phyloP scores from a whole-genome alignment of 148 eudicot genomes.

The Dysphania ambrosioides region DNA sequence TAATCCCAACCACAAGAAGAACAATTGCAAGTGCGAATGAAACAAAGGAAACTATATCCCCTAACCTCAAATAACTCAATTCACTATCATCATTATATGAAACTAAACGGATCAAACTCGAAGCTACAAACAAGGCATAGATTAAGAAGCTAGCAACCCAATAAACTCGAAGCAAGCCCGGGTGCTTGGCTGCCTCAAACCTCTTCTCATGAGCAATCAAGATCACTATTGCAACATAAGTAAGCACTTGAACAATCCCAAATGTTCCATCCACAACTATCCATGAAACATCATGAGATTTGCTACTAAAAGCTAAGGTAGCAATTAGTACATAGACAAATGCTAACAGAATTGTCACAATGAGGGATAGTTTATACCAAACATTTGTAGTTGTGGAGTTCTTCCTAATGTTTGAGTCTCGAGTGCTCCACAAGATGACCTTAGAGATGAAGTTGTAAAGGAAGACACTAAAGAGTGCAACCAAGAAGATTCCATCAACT shows the following conservation, averaged over 20 bases:
- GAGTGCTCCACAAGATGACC: constrained; percentile 25
- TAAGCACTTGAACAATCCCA: constrained; percentile 60
- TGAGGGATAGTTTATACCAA: constrained; percentile 56
- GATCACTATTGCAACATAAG: constrained; percentile 45
- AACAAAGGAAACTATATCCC: constrained; percentile 48
- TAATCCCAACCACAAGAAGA: constrained; percentile 46
- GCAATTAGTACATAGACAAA: constrained; percentile 36
- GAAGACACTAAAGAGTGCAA: constrained; percentile 40
- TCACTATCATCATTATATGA: constrained; percentile 27
- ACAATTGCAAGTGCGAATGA: constrained; percentile 41
- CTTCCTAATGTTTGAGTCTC: constrained; percentile 28
- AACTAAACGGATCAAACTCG: constrained; percentile 47
- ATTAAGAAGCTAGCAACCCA: constrained; percentile 54
- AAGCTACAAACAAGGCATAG: constrained; percentile 45
- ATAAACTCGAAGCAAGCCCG: constrained; percentile 49
- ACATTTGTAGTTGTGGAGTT: constrained; percentile 30
- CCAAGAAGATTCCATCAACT: constrained; percentile 55
- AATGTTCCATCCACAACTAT: constrained; percentile 52
- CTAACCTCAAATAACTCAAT: constrained; percentile 30
- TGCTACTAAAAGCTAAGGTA: constrained; percentile 34
- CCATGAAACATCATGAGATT: constrained; percentile 35
- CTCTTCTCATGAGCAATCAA: constrained; percentile 61
- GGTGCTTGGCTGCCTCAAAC: constrained; percentile 52
- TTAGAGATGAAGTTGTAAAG: constrained; percentile 44
- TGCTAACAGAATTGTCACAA: constrained; percentile 37